Evolutionary conservation across 108 stramenopile genomes (phyloP).

Genomic region (Discostella stelligeroides): DNA sequence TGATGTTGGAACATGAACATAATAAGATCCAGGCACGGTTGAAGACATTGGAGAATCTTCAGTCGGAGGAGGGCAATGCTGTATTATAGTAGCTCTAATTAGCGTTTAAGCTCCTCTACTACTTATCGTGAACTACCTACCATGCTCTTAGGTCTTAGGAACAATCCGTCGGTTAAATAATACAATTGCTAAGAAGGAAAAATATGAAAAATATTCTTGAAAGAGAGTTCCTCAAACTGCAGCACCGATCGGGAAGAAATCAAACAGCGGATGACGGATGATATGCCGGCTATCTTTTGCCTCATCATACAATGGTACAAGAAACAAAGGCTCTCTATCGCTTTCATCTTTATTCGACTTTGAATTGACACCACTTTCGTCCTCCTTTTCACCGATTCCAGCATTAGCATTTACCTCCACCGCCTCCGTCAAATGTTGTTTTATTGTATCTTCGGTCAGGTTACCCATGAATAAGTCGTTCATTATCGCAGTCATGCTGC

Average conservation of each 20-base stretch:
- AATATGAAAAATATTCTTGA: not conserved
- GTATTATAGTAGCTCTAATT: not conserved
- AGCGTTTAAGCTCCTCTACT: too few species aligned
- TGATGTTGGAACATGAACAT: constrained; percentile 40
- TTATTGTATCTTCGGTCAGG: constrained; percentile 57
- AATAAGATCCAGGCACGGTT: constrained; percentile 32
- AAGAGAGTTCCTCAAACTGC: not conserved
- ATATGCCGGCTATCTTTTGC: constrained; percentile 36
- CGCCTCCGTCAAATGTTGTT: constrained; percentile 54
- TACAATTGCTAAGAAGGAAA: not conserved
- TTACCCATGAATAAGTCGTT: constrained; percentile 50
- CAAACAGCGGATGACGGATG: constrained; percentile 73
- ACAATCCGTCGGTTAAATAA: not conserved
- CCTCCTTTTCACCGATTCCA: constrained; percentile 48
- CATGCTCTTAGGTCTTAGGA: too few species aligned
- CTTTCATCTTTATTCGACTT: constrained; percentile 38
- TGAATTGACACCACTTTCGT: constrained; percentile 27
- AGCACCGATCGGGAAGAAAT: constrained; percentile 64
- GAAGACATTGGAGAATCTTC: constrained; percentile 23
- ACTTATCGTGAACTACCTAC: too few species aligned
- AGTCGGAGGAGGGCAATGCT: constrained; percentile 11
- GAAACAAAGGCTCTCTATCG: constrained; percentile 56
- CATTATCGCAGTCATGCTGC: constrained; percentile 44
- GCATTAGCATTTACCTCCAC: constrained; percentile 63
- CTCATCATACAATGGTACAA: constrained; percentile 67